phyloP scores from a whole-genome alignment of 345 rosid genomes.

The Camelina laxa region DNA sequence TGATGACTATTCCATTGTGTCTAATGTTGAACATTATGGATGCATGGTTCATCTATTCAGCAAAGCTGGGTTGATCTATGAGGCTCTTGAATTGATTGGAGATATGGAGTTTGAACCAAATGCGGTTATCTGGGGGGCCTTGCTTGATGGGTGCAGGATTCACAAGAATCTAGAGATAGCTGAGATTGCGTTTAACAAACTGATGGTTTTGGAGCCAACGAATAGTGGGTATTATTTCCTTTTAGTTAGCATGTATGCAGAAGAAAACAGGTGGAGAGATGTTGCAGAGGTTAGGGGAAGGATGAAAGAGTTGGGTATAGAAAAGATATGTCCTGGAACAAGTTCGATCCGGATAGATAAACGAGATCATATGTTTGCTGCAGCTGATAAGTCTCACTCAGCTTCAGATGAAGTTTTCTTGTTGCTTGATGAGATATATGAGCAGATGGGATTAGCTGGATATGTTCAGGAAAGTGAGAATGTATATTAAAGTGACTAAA shows the following conservation, averaged over 20 bases:
- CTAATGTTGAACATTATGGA: constrained; percentile 67
- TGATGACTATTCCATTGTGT: constrained; percentile 50
- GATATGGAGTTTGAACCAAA: constrained; percentile 62
- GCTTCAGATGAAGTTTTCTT: constrained; percentile 54
- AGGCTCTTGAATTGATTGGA: constrained; percentile 61
- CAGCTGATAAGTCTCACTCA: constrained; percentile 62
- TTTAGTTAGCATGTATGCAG: constrained; percentile 67
- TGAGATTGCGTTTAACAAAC: constrained; percentile 51
- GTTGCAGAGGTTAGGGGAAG: constrained; percentile 58
- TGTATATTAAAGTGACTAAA: constrained; percentile 28
- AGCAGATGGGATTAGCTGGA: constrained; percentile 53
- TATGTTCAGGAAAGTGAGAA: constrained; percentile 30
- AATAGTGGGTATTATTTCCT: constrained; percentile 65
- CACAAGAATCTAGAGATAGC: constrained; percentile 71
- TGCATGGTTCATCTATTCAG: constrained; percentile 77
- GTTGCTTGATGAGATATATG: constrained; percentile 58
- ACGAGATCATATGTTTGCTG: constrained; percentile 59
- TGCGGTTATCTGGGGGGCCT: constrained; percentile 77
- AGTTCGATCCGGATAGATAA: constrained; percentile 71
- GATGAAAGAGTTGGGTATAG: constrained; percentile 63
- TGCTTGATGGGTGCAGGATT: constrained; percentile 70
- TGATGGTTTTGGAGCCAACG: constrained; percentile 67
- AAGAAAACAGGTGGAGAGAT: constrained; percentile 68
- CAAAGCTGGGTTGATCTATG: constrained; percentile 72
- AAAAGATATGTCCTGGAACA: constrained; percentile 64